A percentile compares a stretch with the other conserved stretches of the same genome.
phyloP scores from a whole-genome alignment of 1,284 basidiomycete species.

The Heterobasidion annosum region DNA sequence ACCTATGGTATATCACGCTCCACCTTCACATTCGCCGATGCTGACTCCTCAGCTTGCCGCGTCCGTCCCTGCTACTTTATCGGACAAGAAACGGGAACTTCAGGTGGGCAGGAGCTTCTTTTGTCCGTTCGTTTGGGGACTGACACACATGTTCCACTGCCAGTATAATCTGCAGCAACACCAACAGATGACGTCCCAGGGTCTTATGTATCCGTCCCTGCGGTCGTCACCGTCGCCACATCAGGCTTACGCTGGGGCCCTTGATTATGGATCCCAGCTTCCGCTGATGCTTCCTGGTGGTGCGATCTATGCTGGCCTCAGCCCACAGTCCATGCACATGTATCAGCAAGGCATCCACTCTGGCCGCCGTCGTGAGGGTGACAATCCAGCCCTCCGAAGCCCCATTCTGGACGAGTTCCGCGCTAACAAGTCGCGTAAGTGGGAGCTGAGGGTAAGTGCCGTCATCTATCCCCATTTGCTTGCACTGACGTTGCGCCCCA shows the following conservation, averaged over 20 bases:
- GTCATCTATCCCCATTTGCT: neutral
- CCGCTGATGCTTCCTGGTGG: constrained; percentile 36
- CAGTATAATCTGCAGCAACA: constrained; percentile 42
- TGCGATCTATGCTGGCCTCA: constrained; percentile 29
- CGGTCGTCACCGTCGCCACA: constrained; percentile 33
- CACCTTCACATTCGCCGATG: constrained; percentile 39
- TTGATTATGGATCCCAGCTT: constrained; percentile 42
- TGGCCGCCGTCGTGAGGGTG: constrained; percentile 19
- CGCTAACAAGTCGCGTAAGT: constrained; percentile 68
- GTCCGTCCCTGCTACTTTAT: constrained; percentile 29
- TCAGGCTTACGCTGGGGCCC: constrained; percentile 29
- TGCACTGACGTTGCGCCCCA: constrained; percentile 21
- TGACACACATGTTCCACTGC: neutral
- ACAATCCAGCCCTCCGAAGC: constrained; percentile 42
- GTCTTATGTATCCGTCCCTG: constrained; percentile 29
- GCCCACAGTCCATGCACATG: constrained; percentile 25
- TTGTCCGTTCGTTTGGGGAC: neutral
- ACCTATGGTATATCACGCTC: constrained; percentile 50
- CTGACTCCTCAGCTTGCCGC: constrained; percentile 34
- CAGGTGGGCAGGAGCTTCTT: constrained; percentile 30
- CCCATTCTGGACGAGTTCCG: constrained; percentile 80
- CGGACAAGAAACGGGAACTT: constrained; percentile 51
- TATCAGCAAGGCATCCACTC: constrained; percentile 31
- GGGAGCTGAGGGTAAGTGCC: constrained; percentile 63
- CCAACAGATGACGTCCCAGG: constrained; percentile 32